Conservation (phyloP, 2,329 filamentous ascomycete genomes). For the Cryphonectria naterciae region DNA sequence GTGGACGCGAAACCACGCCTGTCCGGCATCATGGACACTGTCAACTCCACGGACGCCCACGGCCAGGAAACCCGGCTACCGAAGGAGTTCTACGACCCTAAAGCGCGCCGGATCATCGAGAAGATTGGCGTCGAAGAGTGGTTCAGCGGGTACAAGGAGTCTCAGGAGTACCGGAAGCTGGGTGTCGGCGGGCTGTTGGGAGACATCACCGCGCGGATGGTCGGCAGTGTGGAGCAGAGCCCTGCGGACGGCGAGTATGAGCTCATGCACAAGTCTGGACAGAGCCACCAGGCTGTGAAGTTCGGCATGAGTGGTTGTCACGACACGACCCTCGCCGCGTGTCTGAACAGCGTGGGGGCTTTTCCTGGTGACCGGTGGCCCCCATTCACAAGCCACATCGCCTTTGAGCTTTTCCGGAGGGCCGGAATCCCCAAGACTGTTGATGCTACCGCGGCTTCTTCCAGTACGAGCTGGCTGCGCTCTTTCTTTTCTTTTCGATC, state of each 20-base stretch:
- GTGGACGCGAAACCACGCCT: conserved; percentile 85
- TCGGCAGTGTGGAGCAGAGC: conserved; percentile 63
- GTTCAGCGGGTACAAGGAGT: conserved; percentile 80
- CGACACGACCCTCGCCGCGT: conserved; percentile 86
- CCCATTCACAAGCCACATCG: conserved; percentile 89
- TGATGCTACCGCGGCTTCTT: conserved; percentile 21
- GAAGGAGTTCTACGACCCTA: conserved; percentile 82
- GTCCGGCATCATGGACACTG: conserved; percentile 90
- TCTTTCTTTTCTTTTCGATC: conserved; percentile 38
- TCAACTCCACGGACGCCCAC: conserved; percentile 88
- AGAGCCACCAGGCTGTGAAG: conserved; percentile 56
- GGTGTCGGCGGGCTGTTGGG: conserved; percentile 86
- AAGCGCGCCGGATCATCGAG: conserved; percentile 68
- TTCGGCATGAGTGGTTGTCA: conserved; percentile 87
- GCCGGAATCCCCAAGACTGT: conserved; percentile 34
- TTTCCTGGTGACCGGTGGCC: conserved; percentile 80
- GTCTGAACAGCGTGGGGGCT: conserved; percentile 78
- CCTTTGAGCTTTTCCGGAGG: conserved; percentile 83
- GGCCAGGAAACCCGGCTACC: conserved; percentile 79
- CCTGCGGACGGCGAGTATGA: conserved; percentile 59
- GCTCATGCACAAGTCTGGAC: conserved; percentile 44
- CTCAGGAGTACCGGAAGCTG: conserved; percentile 81
- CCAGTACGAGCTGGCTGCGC: conserved; percentile 39
- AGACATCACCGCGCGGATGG: conserved; percentile 79
- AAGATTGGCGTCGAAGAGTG: conserved; percentile 88